phyloP scores from a whole-genome alignment of 2,329 filamentous ascomycete species.

The Calonectria henricotiae region DNA sequence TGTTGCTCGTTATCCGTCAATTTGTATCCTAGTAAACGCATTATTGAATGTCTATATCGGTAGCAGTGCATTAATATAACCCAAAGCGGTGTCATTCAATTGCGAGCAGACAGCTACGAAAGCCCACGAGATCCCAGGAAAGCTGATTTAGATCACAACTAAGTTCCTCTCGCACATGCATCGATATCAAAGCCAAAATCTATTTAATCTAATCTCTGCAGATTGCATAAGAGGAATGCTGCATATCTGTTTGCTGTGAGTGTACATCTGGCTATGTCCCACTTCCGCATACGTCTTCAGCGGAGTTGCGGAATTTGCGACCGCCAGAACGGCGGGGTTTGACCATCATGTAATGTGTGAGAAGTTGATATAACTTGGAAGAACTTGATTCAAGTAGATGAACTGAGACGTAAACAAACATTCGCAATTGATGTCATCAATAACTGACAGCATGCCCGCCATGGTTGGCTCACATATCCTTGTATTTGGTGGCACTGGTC shows the following conservation, averaged over 20 bases:
- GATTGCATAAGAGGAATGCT: too few relatives aligned
- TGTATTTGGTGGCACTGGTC: constrained; percentile 56
- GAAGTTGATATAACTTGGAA: background rate
- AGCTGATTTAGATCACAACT: background rate
- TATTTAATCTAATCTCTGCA: background rate
- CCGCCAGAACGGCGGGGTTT: background rate
- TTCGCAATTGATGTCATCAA: background rate
- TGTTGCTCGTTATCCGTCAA: background rate
- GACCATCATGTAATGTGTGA: background rate
- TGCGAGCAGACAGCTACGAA: background rate
- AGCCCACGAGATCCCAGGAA: background rate
- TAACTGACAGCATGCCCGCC: background rate
- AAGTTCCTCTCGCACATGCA: background rate
- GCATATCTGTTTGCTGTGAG: background rate
- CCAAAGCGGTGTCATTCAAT: background rate
- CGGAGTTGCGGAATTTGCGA: constrained; percentile 29
- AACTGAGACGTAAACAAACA: background rate
- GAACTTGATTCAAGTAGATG: background rate
- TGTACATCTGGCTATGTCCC: background rate
- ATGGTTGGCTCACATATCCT: constrained; percentile 42
- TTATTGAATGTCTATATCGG: background rate
- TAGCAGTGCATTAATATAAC: too few relatives aligned
- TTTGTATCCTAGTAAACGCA: too few relatives aligned
- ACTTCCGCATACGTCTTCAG: background rate
- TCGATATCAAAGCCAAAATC: background rate